phyloP scores from a whole-genome alignment of 306 rosid species.

The Castanea crenata region DNA sequence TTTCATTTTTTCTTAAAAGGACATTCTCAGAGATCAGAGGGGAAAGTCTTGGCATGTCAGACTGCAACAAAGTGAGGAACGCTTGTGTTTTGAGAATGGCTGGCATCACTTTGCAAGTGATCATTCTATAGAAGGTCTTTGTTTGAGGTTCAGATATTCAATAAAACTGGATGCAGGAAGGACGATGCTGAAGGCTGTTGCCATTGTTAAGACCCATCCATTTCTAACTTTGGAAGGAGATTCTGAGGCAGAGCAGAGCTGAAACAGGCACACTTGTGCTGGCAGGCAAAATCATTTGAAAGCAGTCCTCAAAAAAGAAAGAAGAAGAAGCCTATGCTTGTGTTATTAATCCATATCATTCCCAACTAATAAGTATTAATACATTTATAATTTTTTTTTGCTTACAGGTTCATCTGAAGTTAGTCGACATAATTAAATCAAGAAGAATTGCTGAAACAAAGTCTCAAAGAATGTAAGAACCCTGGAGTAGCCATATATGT shows the following conservation, averaged over 20 bases:
- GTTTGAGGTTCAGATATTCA: not conserved
- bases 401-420: not conserved
- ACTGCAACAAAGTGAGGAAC: not conserved
- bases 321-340: too few relatives aligned
- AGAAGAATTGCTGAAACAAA: not conserved
- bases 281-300: not conserved
- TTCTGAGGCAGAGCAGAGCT: not conserved
- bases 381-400: not conserved
- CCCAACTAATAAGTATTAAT: too few relatives aligned
- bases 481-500: not conserved
- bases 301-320: not conserved
- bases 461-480: not conserved
- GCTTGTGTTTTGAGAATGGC: conserved; percentile 12
- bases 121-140: not conserved
- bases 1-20: not conserved
- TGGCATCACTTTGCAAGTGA: conserved; percentile 25
- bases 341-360: too few relatives aligned
- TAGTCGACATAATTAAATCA: not conserved
- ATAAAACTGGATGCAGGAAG: not conserved
- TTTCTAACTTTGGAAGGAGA: not conserved
- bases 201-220: not conserved
- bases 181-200: not conserved
- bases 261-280: not conserved
- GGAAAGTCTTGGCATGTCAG: conserved; percentile 25
- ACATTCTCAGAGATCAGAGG: conserved; percentile 5